Base-by-base conservation (phyloP, 2,329 filamentous ascomycete species). In the Colletotrichum sp. region DNA sequence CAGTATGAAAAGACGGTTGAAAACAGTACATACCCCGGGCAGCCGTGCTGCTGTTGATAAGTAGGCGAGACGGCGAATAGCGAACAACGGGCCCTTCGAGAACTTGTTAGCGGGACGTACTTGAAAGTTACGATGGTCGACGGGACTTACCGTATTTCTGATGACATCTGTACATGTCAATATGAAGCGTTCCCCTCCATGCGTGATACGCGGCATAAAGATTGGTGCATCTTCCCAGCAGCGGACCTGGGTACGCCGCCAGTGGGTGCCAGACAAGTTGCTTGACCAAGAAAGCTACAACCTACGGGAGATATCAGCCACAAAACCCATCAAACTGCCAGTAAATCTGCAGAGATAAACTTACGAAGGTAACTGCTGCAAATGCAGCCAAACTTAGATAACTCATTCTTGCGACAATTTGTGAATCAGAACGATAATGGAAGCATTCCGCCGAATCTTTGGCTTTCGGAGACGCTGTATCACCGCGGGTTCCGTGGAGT, bases 151-250 rank as follows among this genome's bases (percentile, higher is more conserved):
- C 85, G 67, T 83, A 81, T 76, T 82, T 84, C 24, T 81, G 70
- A 77, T 87, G 85, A 70, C 80, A 82, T 24, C 77, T 65, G 21
- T 77, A 81, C n/a, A 85, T 82, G 7, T 85, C 81, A 2, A 83
- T 15, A 60, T 86, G 84, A 13, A 83, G 78, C 39, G 85, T 83
- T 0, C 82, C 83, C 64, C 80, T 83, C 79, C 80, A 85, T 1
- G 83, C 83, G 72, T 85, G 80, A 57, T 84, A 85, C 6, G 81
- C 80, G 18, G 78, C 73, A 75, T 83, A 80, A 16, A 73, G 65
- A n/a, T 69, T 63, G 15, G 71, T 73, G 57, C 64, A 68, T 68
- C 21, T 62, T 30, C 64, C 71, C 3, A 73, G 18, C 28, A 68
- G 13, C 8, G 71, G 71, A 6, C 71, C 71, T 9, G 71, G 71